Conservation (phyloP, 257 asterid genomes). For the Solanum lignicaule region DNA sequence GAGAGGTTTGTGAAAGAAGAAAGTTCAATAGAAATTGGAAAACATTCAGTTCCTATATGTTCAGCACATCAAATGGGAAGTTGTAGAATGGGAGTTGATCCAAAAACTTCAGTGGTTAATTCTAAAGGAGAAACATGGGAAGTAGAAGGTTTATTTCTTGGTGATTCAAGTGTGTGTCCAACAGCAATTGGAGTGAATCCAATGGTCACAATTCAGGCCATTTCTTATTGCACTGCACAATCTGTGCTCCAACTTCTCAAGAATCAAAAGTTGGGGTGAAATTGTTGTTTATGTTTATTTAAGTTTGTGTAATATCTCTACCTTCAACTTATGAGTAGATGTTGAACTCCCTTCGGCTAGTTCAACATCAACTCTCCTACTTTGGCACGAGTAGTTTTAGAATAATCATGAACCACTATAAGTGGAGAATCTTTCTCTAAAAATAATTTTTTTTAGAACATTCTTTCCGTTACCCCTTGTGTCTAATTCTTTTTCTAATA, state of each 20-base stretch:
- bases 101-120: conserved; percentile 42
- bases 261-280: neutral
- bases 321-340: neutral
- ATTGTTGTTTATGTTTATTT: neutral
- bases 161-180: conserved; percentile 85
- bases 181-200: conserved; percentile 92
- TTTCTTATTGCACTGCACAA: conserved; percentile 75
- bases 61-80: conserved; percentile 99
- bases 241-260: conserved; percentile 39
- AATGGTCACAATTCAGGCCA: conserved; percentile 81
- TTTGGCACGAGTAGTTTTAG: no score
- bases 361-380: neutral
- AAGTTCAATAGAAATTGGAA: conserved; percentile 34
- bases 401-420: no score
- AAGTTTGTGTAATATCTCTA: neutral
- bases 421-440: no score
- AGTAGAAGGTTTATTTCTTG: conserved; percentile 56
- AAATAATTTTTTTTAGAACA: no score
- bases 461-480: neutral
- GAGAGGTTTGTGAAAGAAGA: conserved; percentile 64
- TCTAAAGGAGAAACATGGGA: conserved; percentile 80
- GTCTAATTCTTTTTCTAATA: neutral
- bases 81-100: conserved; percentile 73
- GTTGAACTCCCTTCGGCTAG: no score
- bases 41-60: conserved; percentile 41